A percentile compares a stretch with the other conserved stretches of the same genome.
Conservation (phyloP, 2,329 filamentous ascomycete species). For the Microcera coccophila region DNA sequence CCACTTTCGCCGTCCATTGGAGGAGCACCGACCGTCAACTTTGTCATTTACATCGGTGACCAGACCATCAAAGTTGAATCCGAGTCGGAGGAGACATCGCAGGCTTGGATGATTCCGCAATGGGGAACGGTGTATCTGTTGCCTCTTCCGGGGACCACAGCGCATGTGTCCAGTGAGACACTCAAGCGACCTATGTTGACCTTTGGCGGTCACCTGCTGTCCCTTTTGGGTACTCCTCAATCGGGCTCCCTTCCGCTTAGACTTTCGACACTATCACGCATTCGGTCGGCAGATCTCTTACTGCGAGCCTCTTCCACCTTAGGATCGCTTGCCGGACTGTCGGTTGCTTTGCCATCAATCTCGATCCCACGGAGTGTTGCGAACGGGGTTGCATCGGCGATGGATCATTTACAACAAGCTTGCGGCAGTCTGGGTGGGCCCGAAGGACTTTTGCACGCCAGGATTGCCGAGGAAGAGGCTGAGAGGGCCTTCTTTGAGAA, state of each 20-base stretch:
- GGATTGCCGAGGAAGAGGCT: conserved; percentile 80
- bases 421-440: conserved; percentile 65
- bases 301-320: conserved; percentile 89
- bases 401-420: conserved; percentile 71
- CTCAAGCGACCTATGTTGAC: conserved; percentile 80
- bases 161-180: conserved; percentile 58
- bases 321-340: conserved; percentile 85
- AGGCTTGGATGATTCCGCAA: conserved; percentile 88
- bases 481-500: conserved; percentile 97
- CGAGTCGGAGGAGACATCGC: conserved; percentile 47
- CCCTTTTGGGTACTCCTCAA: conserved; percentile 79
- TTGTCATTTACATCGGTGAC: conserved; percentile 84
- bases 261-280: conserved; percentile 78
- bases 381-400: conserved; percentile 75
- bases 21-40: conserved; percentile 89
- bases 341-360: conserved; percentile 79
- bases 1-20: conserved; percentile 92
- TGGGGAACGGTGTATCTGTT: conserved; percentile 76
- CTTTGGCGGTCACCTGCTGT: conserved; percentile 86
- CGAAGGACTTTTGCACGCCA: conserved; percentile 72
- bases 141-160: conserved; percentile 37
- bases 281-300: conserved; percentile 79
- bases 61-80: conserved; percentile 59
- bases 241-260: conserved; percentile 80
- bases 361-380: conserved; percentile 86